These are phyloP conservation scores for Meyerozyma carpophila DNA, from an alignment of 1,139 yeast species.

Conservation along the genomic window DNA sequence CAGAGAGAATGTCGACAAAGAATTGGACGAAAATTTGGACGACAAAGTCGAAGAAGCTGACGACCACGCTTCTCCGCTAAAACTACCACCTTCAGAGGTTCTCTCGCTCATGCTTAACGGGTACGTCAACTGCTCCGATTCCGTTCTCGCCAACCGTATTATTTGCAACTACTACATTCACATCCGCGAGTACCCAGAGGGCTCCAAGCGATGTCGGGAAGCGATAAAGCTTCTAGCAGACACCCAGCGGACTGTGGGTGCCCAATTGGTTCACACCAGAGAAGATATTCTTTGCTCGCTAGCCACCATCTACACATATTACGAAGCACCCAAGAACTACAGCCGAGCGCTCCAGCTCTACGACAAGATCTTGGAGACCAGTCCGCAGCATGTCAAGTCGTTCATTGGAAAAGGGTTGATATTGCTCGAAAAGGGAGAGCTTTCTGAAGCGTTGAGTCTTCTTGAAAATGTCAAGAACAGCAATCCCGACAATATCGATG, in stretches of 20 bases:
- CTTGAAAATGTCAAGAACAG: slow-evolving; percentile 46
- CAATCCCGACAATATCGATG: slow-evolving; percentile 53
- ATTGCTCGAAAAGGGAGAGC: slow-evolving; percentile 58
- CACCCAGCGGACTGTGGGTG: slow-evolving; percentile 41
- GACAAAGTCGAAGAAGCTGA: neutral
- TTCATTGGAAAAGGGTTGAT: slow-evolving; percentile 80
- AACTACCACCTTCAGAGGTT: slow-evolving; percentile 47
- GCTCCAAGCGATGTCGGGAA: slow-evolving; percentile 54
- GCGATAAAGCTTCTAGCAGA: slow-evolving; percentile 56
- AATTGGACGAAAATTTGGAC: slow-evolving; percentile 6
- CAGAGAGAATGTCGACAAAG: slow-evolving; percentile 10
- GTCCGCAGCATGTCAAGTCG: slow-evolving; percentile 54
- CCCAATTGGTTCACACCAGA: slow-evolving; percentile 45
- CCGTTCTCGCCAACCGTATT: slow-evolving; percentile 62
- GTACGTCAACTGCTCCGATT: slow-evolving; percentile 36
- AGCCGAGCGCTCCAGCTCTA: slow-evolving; percentile 68
- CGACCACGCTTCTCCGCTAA: slow-evolving; percentile 2
- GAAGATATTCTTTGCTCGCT: slow-evolving; percentile 59
- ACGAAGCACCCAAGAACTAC: slow-evolving; percentile 87
- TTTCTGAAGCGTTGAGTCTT: slow-evolving; percentile 46
- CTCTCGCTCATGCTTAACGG: slow-evolving; percentile 53
- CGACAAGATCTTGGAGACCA: slow-evolving; percentile 50
- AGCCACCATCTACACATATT: slow-evolving; percentile 75
- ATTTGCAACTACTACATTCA: slow-evolving; percentile 57
- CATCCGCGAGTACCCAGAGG: slow-evolving; percentile 59